These are phyloP conservation scores for Lavandula angustifolia DNA, from an alignment of 257 asterid genomes.

Conservation along the genomic window DNA sequence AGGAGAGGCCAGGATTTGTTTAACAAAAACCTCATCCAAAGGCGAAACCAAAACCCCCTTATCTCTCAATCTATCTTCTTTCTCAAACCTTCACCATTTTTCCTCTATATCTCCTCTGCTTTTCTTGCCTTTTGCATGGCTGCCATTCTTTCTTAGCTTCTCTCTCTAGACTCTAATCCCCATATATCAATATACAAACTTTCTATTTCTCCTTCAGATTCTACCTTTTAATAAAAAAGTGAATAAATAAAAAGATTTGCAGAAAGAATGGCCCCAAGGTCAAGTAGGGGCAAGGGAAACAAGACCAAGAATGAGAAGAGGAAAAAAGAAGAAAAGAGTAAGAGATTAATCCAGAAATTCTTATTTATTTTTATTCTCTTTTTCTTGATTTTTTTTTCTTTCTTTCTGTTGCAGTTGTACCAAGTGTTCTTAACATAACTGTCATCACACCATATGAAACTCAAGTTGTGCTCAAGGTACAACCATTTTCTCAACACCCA, in stretches of 20 bases:
- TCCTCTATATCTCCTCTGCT: neutral
- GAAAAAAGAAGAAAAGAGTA: conserved; percentile 98
- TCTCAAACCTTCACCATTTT: conserved; percentile 28
- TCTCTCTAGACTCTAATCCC: neutral
- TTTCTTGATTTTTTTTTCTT: neutral
- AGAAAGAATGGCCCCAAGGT: conserved; percentile 83
- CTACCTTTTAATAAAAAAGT: neutral
- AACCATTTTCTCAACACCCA: neutral
- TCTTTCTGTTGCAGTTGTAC: conserved; percentile 61
- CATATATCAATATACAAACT: neutral
- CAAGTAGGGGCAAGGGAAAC: conserved; percentile 79
- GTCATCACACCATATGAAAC: conserved; percentile 85
- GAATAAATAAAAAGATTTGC: neutral
- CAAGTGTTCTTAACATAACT: conserved; percentile 69
- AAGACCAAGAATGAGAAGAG: conserved; percentile 75
- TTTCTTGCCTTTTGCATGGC: conserved; percentile 37
- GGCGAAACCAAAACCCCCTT: conserved; percentile 48
- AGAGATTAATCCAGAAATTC: neutral
- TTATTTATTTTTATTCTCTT: neutral
- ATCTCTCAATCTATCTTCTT: conserved; percentile 53
- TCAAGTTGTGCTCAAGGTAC: conserved; percentile 83
- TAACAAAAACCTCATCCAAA: conserved; percentile 43
- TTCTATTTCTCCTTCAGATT: neutral
- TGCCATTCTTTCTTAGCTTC: conserved; percentile 20
- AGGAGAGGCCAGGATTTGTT: conserved; percentile 74